A percentile compares a stretch with the other conserved stretches of the same genome.
phyloP scores from a whole-genome alignment of 306 rosid species.

The Morella rubra region DNA sequence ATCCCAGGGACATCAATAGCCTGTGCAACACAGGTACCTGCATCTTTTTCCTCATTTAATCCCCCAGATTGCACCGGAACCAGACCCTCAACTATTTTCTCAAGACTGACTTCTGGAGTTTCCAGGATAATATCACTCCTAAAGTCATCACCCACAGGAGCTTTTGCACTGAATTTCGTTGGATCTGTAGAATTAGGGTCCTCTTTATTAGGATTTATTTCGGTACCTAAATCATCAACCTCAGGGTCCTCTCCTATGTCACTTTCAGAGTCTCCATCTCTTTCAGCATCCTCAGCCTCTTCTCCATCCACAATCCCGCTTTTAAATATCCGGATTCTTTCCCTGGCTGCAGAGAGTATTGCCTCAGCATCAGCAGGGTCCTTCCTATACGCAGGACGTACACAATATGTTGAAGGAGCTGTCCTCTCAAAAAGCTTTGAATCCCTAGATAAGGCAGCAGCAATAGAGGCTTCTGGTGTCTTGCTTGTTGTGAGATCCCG shows the following conservation, averaged over 20 bases:
- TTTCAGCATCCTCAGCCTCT: constrained; percentile 62
- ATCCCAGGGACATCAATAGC: constrained; percentile 32
- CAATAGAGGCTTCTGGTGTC: constrained; percentile 79
- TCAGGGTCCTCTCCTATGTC: constrained; percentile 63
- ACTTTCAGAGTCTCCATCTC: constrained; percentile 71
- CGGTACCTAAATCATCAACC: constrained; percentile 54
- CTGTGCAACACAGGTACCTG: constrained; percentile 16
- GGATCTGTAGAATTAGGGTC: constrained; percentile 27
- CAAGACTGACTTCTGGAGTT: constrained; percentile 31
- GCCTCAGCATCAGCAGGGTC: constrained; percentile 64
- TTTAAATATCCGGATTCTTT: constrained; percentile 54
- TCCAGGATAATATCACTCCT: constrained; percentile 27
- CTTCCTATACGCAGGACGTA: constrained; percentile 65
- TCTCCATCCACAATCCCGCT: constrained; percentile 50
- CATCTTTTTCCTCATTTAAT: constrained; percentile 28
- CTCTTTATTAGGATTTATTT: constrained; percentile 33
- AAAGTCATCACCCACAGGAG: constrained; percentile 30
- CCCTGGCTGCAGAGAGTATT: constrained; percentile 65
- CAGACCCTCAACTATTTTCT: constrained; percentile 31
- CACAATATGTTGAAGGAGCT: constrained; percentile 80
- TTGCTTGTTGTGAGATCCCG: constrained; percentile 81
- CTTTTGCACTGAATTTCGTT: constrained; percentile 20
- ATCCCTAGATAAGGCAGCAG: constrained; percentile 83
- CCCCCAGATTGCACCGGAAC: constrained; percentile 30
- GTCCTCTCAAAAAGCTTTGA: constrained; percentile 80